Percentiles rank a stretch among this genome's conserved stretches.
phyloP scores from a whole-genome alignment of 352 stramenopile genomes.

The Phytophthora idaei region DNA sequence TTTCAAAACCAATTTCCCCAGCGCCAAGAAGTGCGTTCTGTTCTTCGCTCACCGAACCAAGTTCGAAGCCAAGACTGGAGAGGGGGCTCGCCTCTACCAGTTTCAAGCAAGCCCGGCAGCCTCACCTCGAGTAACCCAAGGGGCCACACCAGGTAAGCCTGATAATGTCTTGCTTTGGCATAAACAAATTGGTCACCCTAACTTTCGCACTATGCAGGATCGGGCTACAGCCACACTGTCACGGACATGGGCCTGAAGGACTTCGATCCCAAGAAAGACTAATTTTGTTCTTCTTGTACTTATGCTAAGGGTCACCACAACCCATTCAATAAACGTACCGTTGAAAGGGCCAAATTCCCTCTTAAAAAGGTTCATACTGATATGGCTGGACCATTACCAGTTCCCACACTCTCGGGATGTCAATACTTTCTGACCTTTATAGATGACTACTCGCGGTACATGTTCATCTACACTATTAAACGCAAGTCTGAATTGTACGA shows the following conservation, averaged over 20 bases:
- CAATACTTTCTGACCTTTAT: neutral
- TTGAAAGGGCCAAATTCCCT: no score
- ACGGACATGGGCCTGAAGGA: neutral
- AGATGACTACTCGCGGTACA: neutral
- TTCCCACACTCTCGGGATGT: neutral
- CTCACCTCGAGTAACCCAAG: no score
- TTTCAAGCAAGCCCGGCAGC: neutral
- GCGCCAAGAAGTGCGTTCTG: no score
- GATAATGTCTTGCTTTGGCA: constrained; percentile 1
- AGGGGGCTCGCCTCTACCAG: neutral
- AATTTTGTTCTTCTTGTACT: constrained; percentile 23
- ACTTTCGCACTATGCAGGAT: constrained; percentile 7
- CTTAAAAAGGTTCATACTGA: no score
- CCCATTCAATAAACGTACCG: constrained; percentile 14
- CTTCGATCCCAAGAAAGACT: neutral
- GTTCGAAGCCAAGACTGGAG: neutral
- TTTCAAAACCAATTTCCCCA: constrained; percentile 26
- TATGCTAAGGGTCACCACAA: constrained; percentile 21
- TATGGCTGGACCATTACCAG: constrained; percentile 2
- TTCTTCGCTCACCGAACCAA: constrained; percentile 1
- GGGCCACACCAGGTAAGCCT: neutral
- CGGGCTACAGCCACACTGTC: neutral
- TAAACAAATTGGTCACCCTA: constrained; percentile 1
- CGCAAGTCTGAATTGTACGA: neutral
- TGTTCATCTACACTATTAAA: constrained; percentile 5